These are phyloP conservation scores for Solanum neorickii DNA, from an alignment of 257 asterid genomes.

Conservation along the genomic window DNA sequence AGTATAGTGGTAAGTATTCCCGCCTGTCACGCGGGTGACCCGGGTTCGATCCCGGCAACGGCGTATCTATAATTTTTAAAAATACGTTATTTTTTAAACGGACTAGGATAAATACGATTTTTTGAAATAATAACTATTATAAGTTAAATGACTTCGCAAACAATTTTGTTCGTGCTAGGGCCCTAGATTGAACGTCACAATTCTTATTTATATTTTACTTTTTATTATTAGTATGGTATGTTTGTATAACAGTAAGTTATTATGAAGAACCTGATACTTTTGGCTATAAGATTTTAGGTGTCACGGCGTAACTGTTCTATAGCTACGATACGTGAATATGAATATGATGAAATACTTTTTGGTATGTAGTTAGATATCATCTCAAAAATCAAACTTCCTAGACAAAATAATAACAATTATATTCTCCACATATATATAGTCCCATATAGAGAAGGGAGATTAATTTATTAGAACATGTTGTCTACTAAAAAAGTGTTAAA, in stretches of 20 bases:
- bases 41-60: conserved; percentile 99
- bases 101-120: no score
- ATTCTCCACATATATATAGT: background rate
- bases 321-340: no score
- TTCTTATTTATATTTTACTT: background rate
- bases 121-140: no score
- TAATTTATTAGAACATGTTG: background rate
- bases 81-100: no score
- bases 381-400: background rate
- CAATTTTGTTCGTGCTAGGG: background rate
- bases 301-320: background rate
- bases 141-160: background rate
- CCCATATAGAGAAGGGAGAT: background rate
- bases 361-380: background rate
- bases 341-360: background rate
- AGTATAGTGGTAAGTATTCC: conserved; percentile 97
- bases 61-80: no score
- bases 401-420: background rate
- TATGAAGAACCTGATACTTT: background rate
- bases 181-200: background rate
- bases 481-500: background rate
- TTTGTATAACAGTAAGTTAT: no score
- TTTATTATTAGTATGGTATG: no score
- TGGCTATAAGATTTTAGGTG: background rate
- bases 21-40: conserved; percentile 99